Base-by-base conservation (phyloP, 805 yeast genomes). In the Wickerhamomyces queroliae region DNA sequence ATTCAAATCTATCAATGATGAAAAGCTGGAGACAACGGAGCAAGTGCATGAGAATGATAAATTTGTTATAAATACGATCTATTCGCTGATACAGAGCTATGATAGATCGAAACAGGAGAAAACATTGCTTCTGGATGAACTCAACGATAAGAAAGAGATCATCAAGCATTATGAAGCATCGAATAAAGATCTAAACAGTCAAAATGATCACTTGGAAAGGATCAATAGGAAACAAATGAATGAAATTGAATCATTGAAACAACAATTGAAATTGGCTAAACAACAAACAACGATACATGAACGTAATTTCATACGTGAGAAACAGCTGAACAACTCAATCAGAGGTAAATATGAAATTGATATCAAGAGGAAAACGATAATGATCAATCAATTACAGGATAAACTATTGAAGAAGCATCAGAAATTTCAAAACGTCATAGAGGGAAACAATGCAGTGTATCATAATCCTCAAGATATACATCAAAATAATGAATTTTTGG, bases 301-400 rank as follows among this genome's bases (percentile, higher is more conserved):
- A 8, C 43, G 17, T 21, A 17, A 30, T 2, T 11, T 39, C 2
- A 10, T 15, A 2, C 27, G 16, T 5, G 48, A 43, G 24, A 43
- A 40, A 13, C 32, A 38, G 25, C 3, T 42, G 19, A 47, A 39
- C 15, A 25, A 20, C 13, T 37, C 56, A 6, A 15, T 52, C 8
- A 43, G 40, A 23, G 30, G 40, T 10, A 50, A 47, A 28, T 43
- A 38, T 26, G 58, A 50, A 3, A 32, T 45, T 29, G 58, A 53
- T n/a, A 34, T 50, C 9, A 52, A 47, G 33, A 41, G 37, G 32
- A 49, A 52, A 29, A 39, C 35, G 8, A 8, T 42, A 8, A 21
- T 19, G 13, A 46, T 55, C 21, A 40, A 44, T 26, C 37, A 45
- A 19, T 44, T 55, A 12, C 55, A 48, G 25, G 50, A 53, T 18